Evolutionary conservation across 2,329 filamentous ascomycete species (phyloP), one percentile per base, ranked within the genome.

Genomic region (Fusarium tupiense): DNA sequence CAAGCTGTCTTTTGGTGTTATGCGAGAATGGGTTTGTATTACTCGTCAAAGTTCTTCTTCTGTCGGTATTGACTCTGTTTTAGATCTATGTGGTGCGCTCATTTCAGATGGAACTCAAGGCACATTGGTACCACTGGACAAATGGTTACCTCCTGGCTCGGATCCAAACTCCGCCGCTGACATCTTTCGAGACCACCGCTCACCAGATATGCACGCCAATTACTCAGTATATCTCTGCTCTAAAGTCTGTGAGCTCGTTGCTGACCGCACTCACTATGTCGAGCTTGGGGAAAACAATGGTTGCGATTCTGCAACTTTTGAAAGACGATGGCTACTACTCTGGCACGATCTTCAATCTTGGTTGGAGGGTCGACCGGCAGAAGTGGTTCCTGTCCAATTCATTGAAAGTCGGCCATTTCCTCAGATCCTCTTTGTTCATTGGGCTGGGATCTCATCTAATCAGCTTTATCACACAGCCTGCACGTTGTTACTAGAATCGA

Each of bases 1-100:
- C 87, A 88, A 77, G 87, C 88, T 1, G 82, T 89, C 0, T 90
- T 90, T 68, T 90, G 88, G 88, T 89, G 87, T 70, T 90, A 88
- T 75, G 87, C 87, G 3, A 83, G 88, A 52, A 90, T 90, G 87
- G 85, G 85, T 86, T 66, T 69, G 82, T 73, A 57, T 37, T 50
- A 33, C 19, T 38, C 37, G 46, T 20, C 47, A 22, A 38, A 41
- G n/a, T 40, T 19, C 12, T 19, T 2, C 35, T 40, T 19, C 12
- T 19, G 33, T 53, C 31, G 22, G 38, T 59, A 31, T 67, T 65
- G 67, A 67, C 29, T 69, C 1, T n/a, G 13, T 37, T 49, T 38
- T 41, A 87, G 88, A 90, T 77, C 78, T 89, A 19, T 90, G 88
- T 63, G 87, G 86, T 61, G 88, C 86, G 6, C 82, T 90, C 20